Evolutionary conservation across 164 flowering plant species (phyloP), one percentile per base, ranked within the genome.

Genomic region (Saururus chinensis): DNA sequence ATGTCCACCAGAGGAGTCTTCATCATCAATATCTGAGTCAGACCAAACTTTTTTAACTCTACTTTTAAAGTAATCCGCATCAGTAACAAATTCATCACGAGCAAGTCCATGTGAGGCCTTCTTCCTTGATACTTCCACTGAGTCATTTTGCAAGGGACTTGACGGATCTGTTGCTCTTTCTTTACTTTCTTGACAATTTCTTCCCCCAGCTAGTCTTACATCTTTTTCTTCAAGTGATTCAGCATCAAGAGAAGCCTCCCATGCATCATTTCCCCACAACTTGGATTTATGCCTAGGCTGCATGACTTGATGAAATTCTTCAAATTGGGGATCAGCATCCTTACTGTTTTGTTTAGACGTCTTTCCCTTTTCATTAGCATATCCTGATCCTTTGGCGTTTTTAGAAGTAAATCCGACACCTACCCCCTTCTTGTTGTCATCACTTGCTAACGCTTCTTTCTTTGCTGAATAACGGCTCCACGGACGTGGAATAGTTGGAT

Each of bases 231-330:
- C 67, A 19, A 55, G 62, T 59, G 52, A 73, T 59, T 70, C 68
- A 19, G 57, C 75, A 59, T 41, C 55, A 21, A 71, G 45, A 26
- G 79, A 56, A 72, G 77, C 71, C 57, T 72, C 71, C 26, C 76
- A 5, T 9, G 85, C 67, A 69, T 93, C 99, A 77, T 93, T 86
- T n/a, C 82, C 86, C 99, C 99, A 93, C 70, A 90, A 67, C 74
- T 93, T 88, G 40, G 92, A 77, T 68, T 82, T 88, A 35, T 40
- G 67, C 40, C 95, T 78, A 24, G 96, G 88, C 71, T 85, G 86
- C 95, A 86, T 86, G 40, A 93, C 84, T 70, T 85, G 73, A 59
- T 90, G 85, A 79, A 90, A 93, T 69, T 93, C 99, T 62, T 74
- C 74, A 66, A 90, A 84, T 65, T 76, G 63, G 59, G 84, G 90